A percentile compares a stretch with the other conserved stretches of the same genome.
phyloP scores from a whole-genome alignment of 1,284 basidiomycete genomes.

The Phellopilus nigrolimitatus region DNA sequence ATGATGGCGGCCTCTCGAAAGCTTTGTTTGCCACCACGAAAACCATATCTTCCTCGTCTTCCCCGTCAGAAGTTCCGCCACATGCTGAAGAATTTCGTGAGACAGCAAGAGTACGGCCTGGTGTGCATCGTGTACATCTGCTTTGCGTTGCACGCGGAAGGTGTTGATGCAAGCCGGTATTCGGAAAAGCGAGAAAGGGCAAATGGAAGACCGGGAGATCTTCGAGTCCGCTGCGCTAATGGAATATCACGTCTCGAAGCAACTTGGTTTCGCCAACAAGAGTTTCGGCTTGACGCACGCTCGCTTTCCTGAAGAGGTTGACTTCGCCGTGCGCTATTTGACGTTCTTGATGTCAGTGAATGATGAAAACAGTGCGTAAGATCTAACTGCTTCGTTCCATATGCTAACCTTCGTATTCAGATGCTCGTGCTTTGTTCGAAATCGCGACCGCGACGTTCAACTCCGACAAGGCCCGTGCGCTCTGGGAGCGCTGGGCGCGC shows the following conservation, averaged over 20 bases:
- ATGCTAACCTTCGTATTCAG: constrained; percentile 37
- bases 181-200: constrained; percentile 83
- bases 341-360: constrained; percentile 93
- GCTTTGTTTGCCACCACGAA: constrained; percentile 39
- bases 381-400: constrained; percentile 8
- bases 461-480: constrained; percentile 73
- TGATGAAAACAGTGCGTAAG: constrained; percentile 83
- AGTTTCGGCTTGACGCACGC: constrained; percentile 97
- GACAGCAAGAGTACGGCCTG: constrained; percentile 62
- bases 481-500: constrained; percentile 97
- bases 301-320: constrained; percentile 76
- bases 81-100: constrained; percentile 50
- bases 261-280: constrained; percentile 77
- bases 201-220: constrained; percentile 88
- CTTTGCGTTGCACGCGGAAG: constrained; percentile 80
- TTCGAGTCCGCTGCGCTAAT: constrained; percentile 94
- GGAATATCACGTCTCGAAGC: constrained; percentile 94
- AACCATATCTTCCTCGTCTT: constrained; percentile 27
- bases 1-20: constrained; percentile 15
- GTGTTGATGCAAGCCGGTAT: constrained; percentile 56
- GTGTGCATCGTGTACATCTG: constrained; percentile 90
- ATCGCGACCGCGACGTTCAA: constrained; percentile 77
- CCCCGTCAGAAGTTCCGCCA: constrained; percentile 37
- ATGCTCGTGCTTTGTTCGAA: constrained; percentile 95
- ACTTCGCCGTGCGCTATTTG: constrained; percentile 87